Evolutionary conservation across 495 filamentous ascomycete species (phyloP).

Genomic region (Lasiosphaeris hirsuta): DNA sequence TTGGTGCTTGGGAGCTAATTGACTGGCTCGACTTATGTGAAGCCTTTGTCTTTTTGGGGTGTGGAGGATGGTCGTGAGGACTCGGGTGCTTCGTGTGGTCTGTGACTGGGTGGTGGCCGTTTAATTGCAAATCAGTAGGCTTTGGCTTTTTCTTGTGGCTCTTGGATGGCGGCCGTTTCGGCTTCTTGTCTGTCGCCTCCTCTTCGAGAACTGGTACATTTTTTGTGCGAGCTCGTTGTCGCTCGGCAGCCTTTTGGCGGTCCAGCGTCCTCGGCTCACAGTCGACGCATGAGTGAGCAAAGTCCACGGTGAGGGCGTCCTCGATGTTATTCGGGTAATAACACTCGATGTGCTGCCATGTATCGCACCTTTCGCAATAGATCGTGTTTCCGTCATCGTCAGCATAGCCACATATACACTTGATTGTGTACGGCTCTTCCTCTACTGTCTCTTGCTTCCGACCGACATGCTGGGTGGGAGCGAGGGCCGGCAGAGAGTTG

Average conservation of each 20-base stretch:
- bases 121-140: constrained; percentile 49
- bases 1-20: constrained; percentile 55
- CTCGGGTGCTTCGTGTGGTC: constrained; percentile 31
- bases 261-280: constrained; percentile 77
- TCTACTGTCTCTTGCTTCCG: constrained; percentile 56
- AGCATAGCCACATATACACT: constrained; percentile 88
- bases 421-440: constrained; percentile 93
- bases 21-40: constrained; percentile 71
- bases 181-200: constrained; percentile 53
- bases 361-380: constrained; percentile 90
- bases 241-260: constrained; percentile 65
- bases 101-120: constrained; percentile 38
- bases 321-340: constrained; percentile 72
- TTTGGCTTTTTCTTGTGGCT: constrained; percentile 72
- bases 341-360: constrained; percentile 97
- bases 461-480: constrained; percentile 52
- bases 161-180: constrained; percentile 67
- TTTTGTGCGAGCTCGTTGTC: constrained; percentile 38
- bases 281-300: constrained; percentile 77
- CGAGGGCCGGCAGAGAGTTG: constrained; percentile 50
- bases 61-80: constrained; percentile 33
- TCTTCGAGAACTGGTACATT: constrained; percentile 54
- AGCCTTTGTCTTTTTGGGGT: constrained; percentile 71
- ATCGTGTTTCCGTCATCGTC: constrained; percentile 98
- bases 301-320: constrained; percentile 65